Evolutionary conservation across 108 stramenopile genomes (phyloP).

Genomic region (Fistulifera pelliculosa): DNA sequence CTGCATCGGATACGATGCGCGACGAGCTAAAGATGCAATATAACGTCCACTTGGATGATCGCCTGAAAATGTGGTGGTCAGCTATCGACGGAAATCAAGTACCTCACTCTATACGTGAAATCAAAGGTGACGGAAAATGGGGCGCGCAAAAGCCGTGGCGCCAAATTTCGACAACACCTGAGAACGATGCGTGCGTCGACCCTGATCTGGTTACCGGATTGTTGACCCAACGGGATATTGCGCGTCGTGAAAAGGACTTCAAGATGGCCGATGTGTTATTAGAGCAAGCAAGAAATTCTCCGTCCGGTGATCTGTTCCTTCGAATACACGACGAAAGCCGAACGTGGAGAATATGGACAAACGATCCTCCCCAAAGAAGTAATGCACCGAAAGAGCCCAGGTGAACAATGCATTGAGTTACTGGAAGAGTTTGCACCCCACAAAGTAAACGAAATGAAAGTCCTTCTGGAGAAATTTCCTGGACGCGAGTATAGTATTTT

Average conservation of each 20-base stretch:
- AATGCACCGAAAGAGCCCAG: slow-evolving; percentile 17
- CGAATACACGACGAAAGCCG: slow-evolving; percentile 77
- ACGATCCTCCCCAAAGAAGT: slow-evolving; percentile 32
- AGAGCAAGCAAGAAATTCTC: slow-evolving; percentile 52
- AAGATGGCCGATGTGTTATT: slow-evolving; percentile 56
- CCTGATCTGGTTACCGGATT: slow-evolving; percentile 53
- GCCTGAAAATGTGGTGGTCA: slow-evolving; percentile 80
- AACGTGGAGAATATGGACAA: slow-evolving; percentile 82
- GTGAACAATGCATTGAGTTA: slow-evolving; percentile 51
- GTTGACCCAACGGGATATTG: slow-evolving; percentile 63
- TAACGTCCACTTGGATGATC: slow-evolving; percentile 69
- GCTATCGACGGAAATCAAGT: slow-evolving; percentile 44
- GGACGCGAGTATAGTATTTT: slow-evolving; percentile 66
- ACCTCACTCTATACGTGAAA: slow-evolving; percentile 43
- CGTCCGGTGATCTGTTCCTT: slow-evolving; percentile 49
- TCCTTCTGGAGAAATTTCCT: slow-evolving; percentile 51
- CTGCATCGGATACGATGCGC: slow-evolving; percentile 54
- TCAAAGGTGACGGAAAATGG: slow-evolving; percentile 81
- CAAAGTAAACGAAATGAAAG: slow-evolving; percentile 54
- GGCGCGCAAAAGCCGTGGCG: slow-evolving; percentile 49
- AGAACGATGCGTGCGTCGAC: slow-evolving; percentile 72
- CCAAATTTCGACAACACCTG: slow-evolving; percentile 69
- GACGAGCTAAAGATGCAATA: slow-evolving; percentile 53
- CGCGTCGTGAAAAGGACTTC: slow-evolving; percentile 74
- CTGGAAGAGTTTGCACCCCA: slow-evolving; percentile 56